Conservation (phyloP, 2,329 filamentous ascomycete species). For the Ilyonectria robusta region DNA sequence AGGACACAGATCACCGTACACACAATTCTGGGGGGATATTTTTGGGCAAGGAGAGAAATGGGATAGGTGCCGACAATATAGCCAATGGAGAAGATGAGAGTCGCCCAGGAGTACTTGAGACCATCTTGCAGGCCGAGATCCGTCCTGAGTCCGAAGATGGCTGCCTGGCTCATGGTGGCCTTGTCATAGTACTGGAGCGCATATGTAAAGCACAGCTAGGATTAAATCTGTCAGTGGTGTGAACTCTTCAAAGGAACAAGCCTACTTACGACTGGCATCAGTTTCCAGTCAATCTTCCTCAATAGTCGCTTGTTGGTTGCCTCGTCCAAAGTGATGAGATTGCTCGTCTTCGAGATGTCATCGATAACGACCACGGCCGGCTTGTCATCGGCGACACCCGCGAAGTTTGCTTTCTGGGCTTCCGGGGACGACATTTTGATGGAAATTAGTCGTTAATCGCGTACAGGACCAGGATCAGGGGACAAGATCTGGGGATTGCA, state of each 20-base stretch:
- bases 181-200: constrained; percentile 52
- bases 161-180: constrained; percentile 46
- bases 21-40: constrained; percentile 48
- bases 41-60: constrained; percentile 49
- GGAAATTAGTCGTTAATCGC: background rate
- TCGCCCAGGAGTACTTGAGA: constrained; percentile 50
- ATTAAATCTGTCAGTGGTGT: background rate
- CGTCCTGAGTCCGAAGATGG: constrained; percentile 49
- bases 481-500: background rate
- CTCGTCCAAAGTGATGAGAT: constrained; percentile 23
- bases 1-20: constrained; percentile 48
- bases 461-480: background rate
- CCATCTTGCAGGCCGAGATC: constrained; percentile 48
- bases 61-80: constrained; percentile 52
- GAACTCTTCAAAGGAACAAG: background rate
- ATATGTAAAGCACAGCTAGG: constrained; percentile 49
- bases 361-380: constrained; percentile 19
- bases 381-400: constrained; percentile 6
- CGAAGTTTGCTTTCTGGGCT: background rate
- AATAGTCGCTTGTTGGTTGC: constrained; percentile 32
- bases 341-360: constrained; percentile 8
- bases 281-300: constrained; percentile 41
- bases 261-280: constrained; percentile 43
- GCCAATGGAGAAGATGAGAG: constrained; percentile 54
- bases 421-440: constrained; percentile 3